phyloP scores from a whole-genome alignment of 805 yeast genomes.

The Yamadazyma tumulicola region DNA sequence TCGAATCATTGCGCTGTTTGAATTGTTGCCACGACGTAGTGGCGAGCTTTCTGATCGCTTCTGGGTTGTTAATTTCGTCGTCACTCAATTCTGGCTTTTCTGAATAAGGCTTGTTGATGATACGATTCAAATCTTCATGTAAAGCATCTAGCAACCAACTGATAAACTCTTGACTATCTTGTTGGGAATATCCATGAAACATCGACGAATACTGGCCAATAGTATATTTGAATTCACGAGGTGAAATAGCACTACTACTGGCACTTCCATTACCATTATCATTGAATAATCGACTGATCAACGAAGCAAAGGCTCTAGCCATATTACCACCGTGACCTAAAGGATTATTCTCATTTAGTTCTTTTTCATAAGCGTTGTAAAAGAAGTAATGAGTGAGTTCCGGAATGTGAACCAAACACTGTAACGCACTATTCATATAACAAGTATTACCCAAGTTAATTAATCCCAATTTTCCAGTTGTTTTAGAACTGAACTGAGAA shows the following conservation, averaged over 20 bases:
- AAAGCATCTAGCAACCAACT: slow-evolving; percentile 84
- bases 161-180: slow-evolving; percentile 90
- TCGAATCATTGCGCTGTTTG: slow-evolving; percentile 75
- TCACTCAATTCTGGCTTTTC: slow-evolving; percentile 82
- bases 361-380: slow-evolving; percentile 54
- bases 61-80: slow-evolving; percentile 51
- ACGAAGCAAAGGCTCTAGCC: slow-evolving; percentile 68
- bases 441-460: slow-evolving; percentile 85
- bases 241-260: slow-evolving; percentile 37
- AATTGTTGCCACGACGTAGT: slow-evolving; percentile 77
- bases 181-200: slow-evolving; percentile 82
- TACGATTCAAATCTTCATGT: slow-evolving; percentile 89
- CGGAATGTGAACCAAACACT: slow-evolving; percentile 83
- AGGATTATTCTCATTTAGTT: slow-evolving; percentile 75
- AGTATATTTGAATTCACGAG: slow-evolving; percentile 72
- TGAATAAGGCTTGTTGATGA: slow-evolving; percentile 75
- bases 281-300: slow-evolving; percentile 57
- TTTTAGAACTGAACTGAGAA: slow-evolving; percentile 12
- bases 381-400: slow-evolving; percentile 76
- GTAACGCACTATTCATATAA: slow-evolving; percentile 92
- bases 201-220: slow-evolving; percentile 75
- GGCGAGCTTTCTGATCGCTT: slow-evolving; percentile 62
- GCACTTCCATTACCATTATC: too few relatives aligned
- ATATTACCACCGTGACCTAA: slow-evolving; percentile 82
- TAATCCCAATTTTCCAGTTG: slow-evolving; percentile 60